Evolutionary conservation across 1,284 basidiomycete genomes (phyloP).

Genomic region (Ganoderma leucocontextum): DNA sequence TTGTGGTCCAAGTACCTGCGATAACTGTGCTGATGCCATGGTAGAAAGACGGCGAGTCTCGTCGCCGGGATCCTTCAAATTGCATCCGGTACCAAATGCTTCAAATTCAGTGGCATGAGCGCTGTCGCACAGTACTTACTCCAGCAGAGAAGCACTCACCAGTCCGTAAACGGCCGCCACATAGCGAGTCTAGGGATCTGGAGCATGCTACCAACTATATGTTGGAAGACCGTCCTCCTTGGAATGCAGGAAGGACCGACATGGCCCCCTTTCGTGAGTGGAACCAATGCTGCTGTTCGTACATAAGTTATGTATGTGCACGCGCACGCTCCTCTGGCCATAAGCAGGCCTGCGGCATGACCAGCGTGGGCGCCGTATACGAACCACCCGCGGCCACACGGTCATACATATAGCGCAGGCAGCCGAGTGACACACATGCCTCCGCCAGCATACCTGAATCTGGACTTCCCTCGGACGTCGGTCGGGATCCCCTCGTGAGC

Average conservation of each 20-base stretch:
- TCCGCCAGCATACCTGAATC: slow-evolving; percentile 6
- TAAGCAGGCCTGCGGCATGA: background rate
- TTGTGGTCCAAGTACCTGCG: background rate
- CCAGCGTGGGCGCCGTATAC: background rate
- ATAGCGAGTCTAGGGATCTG: background rate
- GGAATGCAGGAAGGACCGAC: background rate
- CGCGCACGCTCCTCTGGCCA: background rate
- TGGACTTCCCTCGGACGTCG: background rate
- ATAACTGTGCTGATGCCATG: background rate
- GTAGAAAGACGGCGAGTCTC: background rate
- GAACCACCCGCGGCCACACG: background rate
- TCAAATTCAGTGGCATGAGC: background rate
- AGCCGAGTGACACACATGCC: background rate
- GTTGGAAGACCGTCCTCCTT: background rate
- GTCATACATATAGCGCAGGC: background rate
- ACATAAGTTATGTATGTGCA: background rate
- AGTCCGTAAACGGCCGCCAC: background rate
- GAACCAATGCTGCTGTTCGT: background rate
- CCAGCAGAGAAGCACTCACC: background rate
- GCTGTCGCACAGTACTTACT: background rate
- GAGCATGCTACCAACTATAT: background rate
- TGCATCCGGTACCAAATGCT: background rate
- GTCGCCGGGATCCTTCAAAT: background rate
- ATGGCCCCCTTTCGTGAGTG: background rate
- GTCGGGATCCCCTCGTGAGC: slow-evolving; percentile 2